Conservation (phyloP, 345 rosid genomes). For the Viola odorata region DNA sequence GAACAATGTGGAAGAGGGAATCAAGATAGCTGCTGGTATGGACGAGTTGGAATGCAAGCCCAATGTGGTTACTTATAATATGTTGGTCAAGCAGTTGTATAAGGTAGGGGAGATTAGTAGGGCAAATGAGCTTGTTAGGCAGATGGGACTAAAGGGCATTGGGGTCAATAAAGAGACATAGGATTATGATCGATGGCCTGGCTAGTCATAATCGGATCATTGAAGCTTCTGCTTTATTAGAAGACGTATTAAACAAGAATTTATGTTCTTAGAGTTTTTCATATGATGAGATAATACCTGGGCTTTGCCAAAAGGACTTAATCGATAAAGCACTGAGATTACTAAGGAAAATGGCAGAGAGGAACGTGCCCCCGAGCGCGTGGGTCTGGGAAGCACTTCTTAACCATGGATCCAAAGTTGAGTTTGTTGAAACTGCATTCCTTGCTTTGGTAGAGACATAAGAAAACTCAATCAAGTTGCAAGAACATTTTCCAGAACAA, state of each 20-base stretch:
- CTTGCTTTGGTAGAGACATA: background rate
- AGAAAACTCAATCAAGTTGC: background rate
- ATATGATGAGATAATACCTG: conserved; percentile 38
- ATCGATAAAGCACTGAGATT: conserved; percentile 40
- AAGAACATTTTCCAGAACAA: background rate
- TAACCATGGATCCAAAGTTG: conserved; percentile 19
- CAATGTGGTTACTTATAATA: conserved; percentile 19
- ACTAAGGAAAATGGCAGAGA: conserved; percentile 27
- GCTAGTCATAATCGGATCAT: conserved; percentile 33
- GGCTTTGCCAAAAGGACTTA: conserved; percentile 44
- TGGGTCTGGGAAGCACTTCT: conserved; percentile 29
- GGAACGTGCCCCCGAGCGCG: conserved; percentile 32
- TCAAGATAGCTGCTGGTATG: conserved; percentile 54
- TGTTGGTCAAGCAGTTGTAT: conserved; percentile 35
- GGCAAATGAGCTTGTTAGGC: conserved; percentile 15
- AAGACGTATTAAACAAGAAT: conserved; percentile 40
- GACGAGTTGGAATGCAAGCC: conserved; percentile 38
- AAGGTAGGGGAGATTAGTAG: conserved; percentile 36
- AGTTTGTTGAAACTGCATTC: background rate
- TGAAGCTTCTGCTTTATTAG: conserved; percentile 47
- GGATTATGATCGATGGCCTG: conserved; percentile 40
- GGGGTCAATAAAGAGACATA: conserved; percentile 30
- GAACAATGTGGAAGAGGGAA: conserved; percentile 44
- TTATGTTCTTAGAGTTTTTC: conserved; percentile 19
- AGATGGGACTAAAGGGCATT: conserved; percentile 17